phyloP scores from a whole-genome alignment of 208 protist species.

The Trypanosomatidae sp. region DNA sequence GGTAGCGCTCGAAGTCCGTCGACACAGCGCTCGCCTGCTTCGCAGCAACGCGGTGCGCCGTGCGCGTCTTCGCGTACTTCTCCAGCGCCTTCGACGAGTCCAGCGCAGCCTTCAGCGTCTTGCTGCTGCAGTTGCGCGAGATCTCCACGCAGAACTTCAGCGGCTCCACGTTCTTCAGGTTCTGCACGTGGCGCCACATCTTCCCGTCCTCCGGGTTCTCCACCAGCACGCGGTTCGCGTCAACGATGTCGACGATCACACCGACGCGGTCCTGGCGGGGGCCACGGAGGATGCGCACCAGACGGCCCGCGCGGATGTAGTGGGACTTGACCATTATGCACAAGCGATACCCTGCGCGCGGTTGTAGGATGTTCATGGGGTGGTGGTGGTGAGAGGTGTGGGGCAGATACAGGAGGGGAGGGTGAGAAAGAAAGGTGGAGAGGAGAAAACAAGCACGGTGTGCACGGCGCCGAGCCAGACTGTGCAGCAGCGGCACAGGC shows the following conservation, averaged over 20 bases:
- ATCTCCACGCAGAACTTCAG: constrained; percentile 69
- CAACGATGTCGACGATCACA: constrained; percentile 88
- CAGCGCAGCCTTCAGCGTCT: constrained; percentile 77
- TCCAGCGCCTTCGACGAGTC: constrained; percentile 72
- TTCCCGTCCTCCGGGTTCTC: constrained; percentile 87
- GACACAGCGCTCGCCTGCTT: constrained; percentile 83
- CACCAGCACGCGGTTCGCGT: constrained; percentile 89
- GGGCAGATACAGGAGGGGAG: too few species aligned
- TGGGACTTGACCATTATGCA: constrained; percentile 63
- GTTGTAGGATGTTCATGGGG: too few species aligned
- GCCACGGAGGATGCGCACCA: constrained; percentile 63
- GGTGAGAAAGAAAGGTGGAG: too few species aligned
- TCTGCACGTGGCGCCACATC: constrained; percentile 92
- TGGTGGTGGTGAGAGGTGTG: too few species aligned
- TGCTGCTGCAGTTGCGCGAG: constrained; percentile 69
- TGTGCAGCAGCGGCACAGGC: too few species aligned
- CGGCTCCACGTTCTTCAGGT: constrained; percentile 87
- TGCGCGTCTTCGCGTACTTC: constrained; percentile 87
- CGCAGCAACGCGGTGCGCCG: constrained; percentile 67
- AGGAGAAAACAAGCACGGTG: too few species aligned
- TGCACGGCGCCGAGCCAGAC: too few species aligned
- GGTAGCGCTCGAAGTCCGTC: constrained; percentile 93
- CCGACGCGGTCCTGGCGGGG: constrained; percentile 66
- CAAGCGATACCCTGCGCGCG: constrained; percentile 21
- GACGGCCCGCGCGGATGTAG: constrained; percentile 55